Evolutionary conservation across 495 filamentous ascomycete genomes (phyloP).

Genomic region (Aspergillus saccharolyticus): DNA sequence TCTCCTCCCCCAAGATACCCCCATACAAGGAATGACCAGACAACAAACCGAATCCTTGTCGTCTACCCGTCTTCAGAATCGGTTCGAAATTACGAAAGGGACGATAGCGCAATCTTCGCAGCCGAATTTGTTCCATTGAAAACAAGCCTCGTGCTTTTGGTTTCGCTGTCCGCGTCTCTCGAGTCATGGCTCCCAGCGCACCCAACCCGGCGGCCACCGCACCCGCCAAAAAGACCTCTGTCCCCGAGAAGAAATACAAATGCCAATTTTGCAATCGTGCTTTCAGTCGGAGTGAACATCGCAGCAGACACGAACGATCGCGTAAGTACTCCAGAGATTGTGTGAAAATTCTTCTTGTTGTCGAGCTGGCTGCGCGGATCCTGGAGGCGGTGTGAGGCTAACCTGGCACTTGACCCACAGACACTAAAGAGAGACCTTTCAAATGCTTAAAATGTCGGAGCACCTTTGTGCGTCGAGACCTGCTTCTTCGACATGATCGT

Average conservation of each 20-base stretch:
- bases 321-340: constrained; percentile 61
- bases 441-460: constrained; percentile 97
- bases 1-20: constrained; percentile 23
- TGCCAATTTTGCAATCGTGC: constrained; percentile 98
- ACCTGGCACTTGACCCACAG: constrained; percentile 42
- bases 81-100: constrained; percentile 49
- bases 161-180: constrained; percentile 28
- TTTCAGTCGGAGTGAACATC: constrained; percentile 95
- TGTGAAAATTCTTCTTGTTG: background rate
- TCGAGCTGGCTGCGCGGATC: background rate
- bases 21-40: constrained; percentile 48
- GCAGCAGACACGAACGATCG: constrained; percentile 93
- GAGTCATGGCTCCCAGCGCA: constrained; percentile 50
- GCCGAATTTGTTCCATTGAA: constrained; percentile 36
- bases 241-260: constrained; percentile 96
- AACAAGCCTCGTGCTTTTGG: constrained; percentile 32
- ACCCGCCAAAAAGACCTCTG: constrained; percentile 55
- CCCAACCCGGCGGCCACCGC: constrained; percentile 59
- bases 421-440: constrained; percentile 98
- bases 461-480: constrained; percentile 95
- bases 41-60: constrained; percentile 43
- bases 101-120: constrained; percentile 45
- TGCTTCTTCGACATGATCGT: constrained; percentile 93
- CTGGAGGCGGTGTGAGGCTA: background rate
- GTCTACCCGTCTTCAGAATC: constrained; percentile 46